Evolutionary conservation across 257 asterid genomes (phyloP).

Genomic region (Scutellaria galericulata): DNA sequence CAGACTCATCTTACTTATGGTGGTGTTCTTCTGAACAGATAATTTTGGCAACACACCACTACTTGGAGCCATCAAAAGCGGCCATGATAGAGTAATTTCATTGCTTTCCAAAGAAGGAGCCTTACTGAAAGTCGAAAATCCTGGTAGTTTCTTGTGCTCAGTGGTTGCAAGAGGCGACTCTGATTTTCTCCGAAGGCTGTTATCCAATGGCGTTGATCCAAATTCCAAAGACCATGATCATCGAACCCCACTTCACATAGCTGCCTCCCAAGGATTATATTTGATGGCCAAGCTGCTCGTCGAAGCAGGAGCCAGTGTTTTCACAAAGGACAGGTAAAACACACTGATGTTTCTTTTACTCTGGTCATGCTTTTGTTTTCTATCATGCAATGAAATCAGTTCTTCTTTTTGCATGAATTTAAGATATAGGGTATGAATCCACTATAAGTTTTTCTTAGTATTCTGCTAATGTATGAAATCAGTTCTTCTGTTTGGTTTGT

Average conservation of each 20-base stretch:
- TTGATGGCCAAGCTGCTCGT: constrained; percentile 78
- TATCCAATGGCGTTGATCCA: constrained; percentile 75
- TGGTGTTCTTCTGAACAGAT: constrained; percentile 47
- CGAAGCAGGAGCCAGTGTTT: constrained; percentile 89
- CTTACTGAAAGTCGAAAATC: constrained; percentile 53
- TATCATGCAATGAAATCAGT: background rate
- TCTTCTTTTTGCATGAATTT: background rate
- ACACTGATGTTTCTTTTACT: background rate
- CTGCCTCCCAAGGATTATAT: constrained; percentile 76
- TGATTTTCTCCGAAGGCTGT: constrained; percentile 68
- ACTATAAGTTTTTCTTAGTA: background rate
- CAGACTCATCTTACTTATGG: background rate
- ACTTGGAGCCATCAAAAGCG: constrained; percentile 77
- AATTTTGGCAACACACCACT: constrained; percentile 81
- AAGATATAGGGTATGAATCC: background rate
- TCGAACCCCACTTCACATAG: constrained; percentile 86
- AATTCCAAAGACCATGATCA: constrained; percentile 73
- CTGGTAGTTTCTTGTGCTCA: constrained; percentile 74
- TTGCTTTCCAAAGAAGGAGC: constrained; percentile 78
- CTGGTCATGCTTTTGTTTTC: background rate
- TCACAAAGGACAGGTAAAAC: constrained; percentile 75
- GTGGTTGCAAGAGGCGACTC: constrained; percentile 79
- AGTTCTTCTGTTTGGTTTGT: background rate
- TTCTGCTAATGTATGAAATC: too few relatives aligned
- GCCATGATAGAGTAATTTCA: constrained; percentile 74